Evolutionary conservation across 2,329 filamentous ascomycete species (phyloP).

Genomic region (Calonectria honghensis): DNA sequence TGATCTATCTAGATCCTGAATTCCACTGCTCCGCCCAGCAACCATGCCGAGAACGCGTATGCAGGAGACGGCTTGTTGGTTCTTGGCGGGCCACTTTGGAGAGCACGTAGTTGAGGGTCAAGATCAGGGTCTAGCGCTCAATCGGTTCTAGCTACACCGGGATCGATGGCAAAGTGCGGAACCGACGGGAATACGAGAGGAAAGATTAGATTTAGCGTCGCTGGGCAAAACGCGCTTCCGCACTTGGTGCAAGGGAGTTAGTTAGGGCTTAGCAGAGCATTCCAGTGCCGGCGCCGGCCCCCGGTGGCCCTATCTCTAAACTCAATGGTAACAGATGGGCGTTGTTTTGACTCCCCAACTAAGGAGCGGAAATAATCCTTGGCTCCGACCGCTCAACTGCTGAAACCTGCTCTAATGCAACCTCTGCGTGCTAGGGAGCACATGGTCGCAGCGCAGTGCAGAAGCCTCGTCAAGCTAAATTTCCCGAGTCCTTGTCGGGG

Average conservation of each 20-base stretch:
- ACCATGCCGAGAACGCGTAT: not conserved
- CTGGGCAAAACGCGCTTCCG: slow-evolving; percentile 21
- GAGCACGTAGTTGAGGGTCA: not conserved
- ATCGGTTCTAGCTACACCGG: not conserved
- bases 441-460: not conserved
- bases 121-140: not conserved
- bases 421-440: not conserved
- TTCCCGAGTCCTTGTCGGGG: slow-evolving; percentile 9
- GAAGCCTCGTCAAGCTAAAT: not conserved
- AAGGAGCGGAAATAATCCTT: not conserved
- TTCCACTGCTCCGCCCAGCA: not conserved
- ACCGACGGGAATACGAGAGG: slow-evolving; percentile 13
- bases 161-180: slow-evolving; percentile 1
- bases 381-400: not conserved
- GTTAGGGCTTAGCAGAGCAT: slow-evolving; percentile 9
- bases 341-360: not conserved
- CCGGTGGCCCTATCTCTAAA: not conserved
- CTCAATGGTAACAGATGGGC: not conserved
- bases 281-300: not conserved
- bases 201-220: not conserved
- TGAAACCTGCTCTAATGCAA: not conserved
- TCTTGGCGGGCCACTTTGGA: not conserved
- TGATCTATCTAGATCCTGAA: not conserved
- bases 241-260: not conserved
- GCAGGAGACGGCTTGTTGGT: not conserved